Evolutionary conservation across 768 basidiomycete species (phyloP), one percentile per base, ranked within the genome.

Genomic region (Hydnum rufescens): DNA sequence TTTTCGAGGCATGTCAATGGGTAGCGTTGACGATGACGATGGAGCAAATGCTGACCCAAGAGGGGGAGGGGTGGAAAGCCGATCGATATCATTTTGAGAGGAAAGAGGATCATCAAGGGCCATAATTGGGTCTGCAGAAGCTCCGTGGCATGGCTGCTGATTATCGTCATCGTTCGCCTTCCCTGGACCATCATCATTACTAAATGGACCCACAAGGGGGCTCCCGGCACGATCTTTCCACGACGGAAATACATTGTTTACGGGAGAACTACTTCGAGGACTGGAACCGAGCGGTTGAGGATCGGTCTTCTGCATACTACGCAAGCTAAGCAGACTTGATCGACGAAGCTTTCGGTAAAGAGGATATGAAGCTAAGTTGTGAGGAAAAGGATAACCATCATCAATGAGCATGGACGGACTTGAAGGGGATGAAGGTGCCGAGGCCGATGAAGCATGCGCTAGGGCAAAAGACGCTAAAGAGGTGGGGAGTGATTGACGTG

Each of bases 401-500:
- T 56, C 55, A n/a, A 56, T 32, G n/a, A 51, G 47, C 55, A 56
- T 56, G 55, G 51, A 42, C 16, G 46, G 28, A 19, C 54, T 42
- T 5, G 47, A 50, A 3, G 55, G 55, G 4, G 55, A 56, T 8
- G 55, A 28, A n/a, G 55, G 55, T 6, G 55, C 55, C n/a, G 55
- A 56, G 42, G 51, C 22, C n/a, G 54, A 55, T 42, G 54, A 5
- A 28, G 49, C 5, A 31, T 52, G 51, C 5, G 42, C n/a, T 6
- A 56, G 49, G 22, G 55, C 55, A 47, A 56, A 56, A 25, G 57
- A 57, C 16, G 55, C 46, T n/a, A 51, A 29, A 19, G 55, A 55
- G 13, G 55, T 43, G 16, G 55, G 55, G 13, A 56, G 55, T 3
- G 32, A n/a, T 34, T 55, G 55, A 8, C 55, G 44, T 4, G 55